Conservation (phyloP, 768 basidiomycete genomes). For the Trametes villosa region DNA sequence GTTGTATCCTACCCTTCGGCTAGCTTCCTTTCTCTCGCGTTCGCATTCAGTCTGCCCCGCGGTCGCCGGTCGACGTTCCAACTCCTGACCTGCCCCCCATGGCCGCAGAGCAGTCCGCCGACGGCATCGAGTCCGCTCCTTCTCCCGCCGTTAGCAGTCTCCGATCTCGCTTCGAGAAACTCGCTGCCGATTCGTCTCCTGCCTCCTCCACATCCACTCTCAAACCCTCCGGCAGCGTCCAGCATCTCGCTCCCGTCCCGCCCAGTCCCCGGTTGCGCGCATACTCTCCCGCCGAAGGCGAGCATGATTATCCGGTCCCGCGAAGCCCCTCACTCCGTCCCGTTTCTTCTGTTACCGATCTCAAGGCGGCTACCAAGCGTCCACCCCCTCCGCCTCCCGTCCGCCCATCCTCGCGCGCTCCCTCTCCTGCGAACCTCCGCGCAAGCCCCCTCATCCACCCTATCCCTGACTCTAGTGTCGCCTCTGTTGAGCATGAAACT, state of each 20-base stretch:
- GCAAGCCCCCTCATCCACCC: slow-evolving; percentile 57
- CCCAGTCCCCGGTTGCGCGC: slow-evolving; percentile 41
- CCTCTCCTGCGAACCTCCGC: slow-evolving; percentile 47
- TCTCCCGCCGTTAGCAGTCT: slow-evolving; percentile 70
- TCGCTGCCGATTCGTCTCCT: slow-evolving; percentile 49
- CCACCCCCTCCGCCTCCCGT: slow-evolving; percentile 67
- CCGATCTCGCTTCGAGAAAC: slow-evolving; percentile 70
- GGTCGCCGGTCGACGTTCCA: slow-evolving; percentile 20
- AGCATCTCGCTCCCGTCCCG: slow-evolving; percentile 27
- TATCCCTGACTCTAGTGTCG: slow-evolving; percentile 39
- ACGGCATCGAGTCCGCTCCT: slow-evolving; percentile 55
- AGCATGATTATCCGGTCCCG: slow-evolving; percentile 31
- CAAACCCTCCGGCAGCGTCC: slow-evolving; percentile 13
- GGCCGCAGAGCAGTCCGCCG: slow-evolving; percentile 20
- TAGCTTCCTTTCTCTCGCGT: not conserved
- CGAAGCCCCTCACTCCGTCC: slow-evolving; percentile 44
- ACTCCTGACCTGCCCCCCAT: slow-evolving; percentile 19
- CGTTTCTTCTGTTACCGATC: slow-evolving; percentile 59
- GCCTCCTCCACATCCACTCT: slow-evolving; percentile 11
- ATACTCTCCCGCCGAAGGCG: slow-evolving; percentile 41
- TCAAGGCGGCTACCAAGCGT: slow-evolving; percentile 44
- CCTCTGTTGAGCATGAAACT: slow-evolving; percentile 3
- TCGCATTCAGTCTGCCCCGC: not conserved
- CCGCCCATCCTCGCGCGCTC: slow-evolving; percentile 36
- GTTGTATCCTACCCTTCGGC: not conserved